phyloP scores from a whole-genome alignment of 495 filamentous ascomycete species.

The Penicillium simplicissimum region DNA sequence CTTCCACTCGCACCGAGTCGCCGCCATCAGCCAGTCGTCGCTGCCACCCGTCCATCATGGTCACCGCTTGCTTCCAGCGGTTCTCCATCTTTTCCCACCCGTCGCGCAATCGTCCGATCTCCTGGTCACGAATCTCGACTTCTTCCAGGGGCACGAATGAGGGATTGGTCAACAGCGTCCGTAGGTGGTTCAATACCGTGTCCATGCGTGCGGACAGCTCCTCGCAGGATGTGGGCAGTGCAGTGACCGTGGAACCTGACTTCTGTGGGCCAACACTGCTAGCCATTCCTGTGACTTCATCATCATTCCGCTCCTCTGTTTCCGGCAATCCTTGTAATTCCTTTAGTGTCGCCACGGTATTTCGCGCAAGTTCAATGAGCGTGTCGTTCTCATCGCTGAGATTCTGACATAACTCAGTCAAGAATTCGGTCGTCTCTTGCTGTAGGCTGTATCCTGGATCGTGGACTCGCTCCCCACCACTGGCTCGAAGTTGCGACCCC shows the following conservation, averaged over 20 bases:
- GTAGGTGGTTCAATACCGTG: conserved; percentile 72
- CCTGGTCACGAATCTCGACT: conserved; percentile 85
- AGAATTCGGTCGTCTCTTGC: conserved; percentile 87
- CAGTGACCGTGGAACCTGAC: conserved; percentile 36
- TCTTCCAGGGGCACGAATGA: conserved; percentile 97
- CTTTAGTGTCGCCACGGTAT: conserved; percentile 68
- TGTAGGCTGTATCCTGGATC: conserved; percentile 70
- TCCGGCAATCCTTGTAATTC: conserved; percentile 76
- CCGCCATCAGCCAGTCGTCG: conserved; percentile 77
- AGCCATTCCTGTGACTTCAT: conserved; percentile 38
- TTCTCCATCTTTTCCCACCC: conserved; percentile 91
- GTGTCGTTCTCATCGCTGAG: conserved; percentile 94
- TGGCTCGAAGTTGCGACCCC: conserved; percentile 26
- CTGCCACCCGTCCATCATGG: conserved; percentile 92
- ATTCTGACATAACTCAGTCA: conserved; percentile 83
- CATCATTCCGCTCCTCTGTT: conserved; percentile 35
- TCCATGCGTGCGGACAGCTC: conserved; percentile 73
- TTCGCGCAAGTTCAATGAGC: conserved; percentile 69
- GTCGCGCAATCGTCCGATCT: conserved; percentile 75
- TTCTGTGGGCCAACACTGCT: conserved; percentile 38
- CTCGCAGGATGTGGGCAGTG: conserved; percentile 63
- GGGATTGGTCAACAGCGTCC: conserved; percentile 84
- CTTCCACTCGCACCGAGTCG: conserved; percentile 78
- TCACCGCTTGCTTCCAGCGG: conserved; percentile 84
- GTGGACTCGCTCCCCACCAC: conserved; percentile 49